Conservation (phyloP, 176 grass and related monocot species). For the Phoenix roebelenii region DNA sequence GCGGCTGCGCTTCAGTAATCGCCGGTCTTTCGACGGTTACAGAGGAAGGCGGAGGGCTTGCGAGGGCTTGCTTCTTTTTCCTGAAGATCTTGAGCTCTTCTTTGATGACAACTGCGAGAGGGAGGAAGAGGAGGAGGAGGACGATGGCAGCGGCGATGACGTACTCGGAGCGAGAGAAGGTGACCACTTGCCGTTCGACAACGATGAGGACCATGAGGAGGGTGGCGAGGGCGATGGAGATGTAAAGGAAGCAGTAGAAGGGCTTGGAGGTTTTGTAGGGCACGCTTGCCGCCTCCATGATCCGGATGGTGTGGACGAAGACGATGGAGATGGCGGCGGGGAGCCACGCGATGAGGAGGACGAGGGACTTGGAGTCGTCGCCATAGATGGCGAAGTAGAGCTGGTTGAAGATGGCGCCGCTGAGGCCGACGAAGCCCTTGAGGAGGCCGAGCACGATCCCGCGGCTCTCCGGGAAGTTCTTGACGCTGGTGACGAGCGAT, state of each 20-base stretch:
- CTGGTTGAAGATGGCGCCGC: constrained; percentile 26
- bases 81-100: constrained; percentile 33
- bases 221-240: constrained; percentile 51
- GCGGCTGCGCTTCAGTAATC: background rate
- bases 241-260: constrained; percentile 77
- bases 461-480: constrained; percentile 78
- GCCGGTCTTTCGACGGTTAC: constrained; percentile 19
- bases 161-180: constrained; percentile 33
- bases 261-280: constrained; percentile 17
- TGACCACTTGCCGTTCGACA: constrained; percentile 26
- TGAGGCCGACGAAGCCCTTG: constrained; percentile 29
- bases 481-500: constrained; percentile 60
- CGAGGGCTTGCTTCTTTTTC: constrained; percentile 23
- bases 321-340: constrained; percentile 57
- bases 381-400: constrained; percentile 45
- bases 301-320: constrained; percentile 60
- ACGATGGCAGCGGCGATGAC: constrained; percentile 22
- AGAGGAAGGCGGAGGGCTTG: background rate
- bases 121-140: constrained; percentile 51
- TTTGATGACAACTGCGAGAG: constrained; percentile 47
- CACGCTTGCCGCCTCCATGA: constrained; percentile 28
- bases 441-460: constrained; percentile 56
- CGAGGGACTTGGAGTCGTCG: constrained; percentile 68
- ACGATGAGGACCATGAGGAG: constrained; percentile 61
- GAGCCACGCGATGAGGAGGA: constrained; percentile 69